phyloP scores from a whole-genome alignment of 495 filamentous ascomycete species.

The Penicillium antarcticum region DNA sequence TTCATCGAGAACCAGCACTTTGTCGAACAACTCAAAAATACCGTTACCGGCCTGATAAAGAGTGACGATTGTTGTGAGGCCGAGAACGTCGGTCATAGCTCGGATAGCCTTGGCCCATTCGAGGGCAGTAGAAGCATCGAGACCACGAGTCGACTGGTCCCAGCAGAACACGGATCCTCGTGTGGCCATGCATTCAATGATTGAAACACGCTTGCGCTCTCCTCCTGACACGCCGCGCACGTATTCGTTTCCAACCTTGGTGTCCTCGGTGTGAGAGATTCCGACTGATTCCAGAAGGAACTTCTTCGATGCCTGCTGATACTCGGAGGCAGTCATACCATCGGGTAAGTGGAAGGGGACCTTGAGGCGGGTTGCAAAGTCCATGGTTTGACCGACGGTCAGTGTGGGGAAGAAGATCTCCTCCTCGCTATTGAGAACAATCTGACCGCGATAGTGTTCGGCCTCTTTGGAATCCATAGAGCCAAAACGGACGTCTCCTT shows the following conservation, averaged over 20 bases:
- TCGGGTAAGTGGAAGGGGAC: constrained; percentile 32
- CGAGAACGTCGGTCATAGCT: constrained; percentile 45
- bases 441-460: constrained; percentile 63
- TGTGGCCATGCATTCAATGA: constrained; percentile 62
- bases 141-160: constrained; percentile 60
- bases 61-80: constrained; percentile 46
- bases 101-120: constrained; percentile 48
- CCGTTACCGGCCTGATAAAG: constrained; percentile 64
- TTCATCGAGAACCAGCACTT: constrained; percentile 64
- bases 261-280: constrained; percentile 77
- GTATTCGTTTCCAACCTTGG: constrained; percentile 74
- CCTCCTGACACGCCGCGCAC: constrained; percentile 83
- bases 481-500: constrained; percentile 59
- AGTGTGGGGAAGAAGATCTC: constrained; percentile 69
- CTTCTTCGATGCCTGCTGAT: constrained; percentile 51
- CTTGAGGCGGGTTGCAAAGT: constrained; percentile 55
- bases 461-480: constrained; percentile 53
- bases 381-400: constrained; percentile 68
- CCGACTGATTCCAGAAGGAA: constrained; percentile 68
- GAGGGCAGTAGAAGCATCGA: constrained; percentile 61
- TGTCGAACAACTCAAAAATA: constrained; percentile 63
- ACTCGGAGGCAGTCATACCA: constrained; percentile 45
- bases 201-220: constrained; percentile 72
- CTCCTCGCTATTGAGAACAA: constrained; percentile 68
- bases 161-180: constrained; percentile 59